These are phyloP conservation scores for Aaosphaeria arxii DNA, from an alignment of 2,329 filamentous ascomycete species.

Conservation along the genomic window DNA sequence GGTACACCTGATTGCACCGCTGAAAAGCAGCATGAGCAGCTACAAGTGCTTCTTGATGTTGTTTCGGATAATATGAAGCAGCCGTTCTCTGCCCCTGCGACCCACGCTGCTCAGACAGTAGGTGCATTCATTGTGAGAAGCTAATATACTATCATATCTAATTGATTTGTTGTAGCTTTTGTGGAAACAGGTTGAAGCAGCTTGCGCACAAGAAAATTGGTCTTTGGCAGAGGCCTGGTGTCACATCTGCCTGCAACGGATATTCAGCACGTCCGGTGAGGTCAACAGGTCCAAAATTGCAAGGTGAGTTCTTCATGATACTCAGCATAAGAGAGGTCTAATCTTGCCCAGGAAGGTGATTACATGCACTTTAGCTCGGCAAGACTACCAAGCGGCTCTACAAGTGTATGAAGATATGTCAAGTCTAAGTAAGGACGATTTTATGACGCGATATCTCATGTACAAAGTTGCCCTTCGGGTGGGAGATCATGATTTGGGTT, in stretches of 20 bases:
- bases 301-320: conserved; percentile 47
- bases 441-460: conserved; percentile 69
- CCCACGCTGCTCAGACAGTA: conserved; percentile 67
- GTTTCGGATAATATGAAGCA: conserved; percentile 47
- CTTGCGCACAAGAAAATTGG: conserved; percentile 53
- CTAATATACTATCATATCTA: background rate
- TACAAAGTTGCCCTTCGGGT: conserved; percentile 68
- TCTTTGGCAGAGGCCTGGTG: conserved; percentile 68
- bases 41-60: conserved; percentile 45
- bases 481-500: conserved; percentile 54
- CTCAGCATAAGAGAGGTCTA: conserved; percentile 2
- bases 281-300: conserved; percentile 66
- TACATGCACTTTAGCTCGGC: conserved; percentile 61
- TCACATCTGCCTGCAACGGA: conserved; percentile 59
- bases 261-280: conserved; percentile 65
- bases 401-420: conserved; percentile 60
- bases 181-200: conserved; percentile 73
- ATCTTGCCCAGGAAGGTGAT: conserved; percentile 64
- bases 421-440: conserved; percentile 55
- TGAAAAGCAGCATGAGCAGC: conserved; percentile 32
- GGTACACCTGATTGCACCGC: conserved; percentile 47
- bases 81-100: conserved; percentile 57
- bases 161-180: conserved; percentile 55
- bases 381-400: conserved; percentile 54
- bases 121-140: conserved; percentile 16